Percentiles rank a stretch among this genome's conserved stretches.
Conservation (phyloP, 2,329 filamentous ascomycete species). For the Orbilia javanica region DNA sequence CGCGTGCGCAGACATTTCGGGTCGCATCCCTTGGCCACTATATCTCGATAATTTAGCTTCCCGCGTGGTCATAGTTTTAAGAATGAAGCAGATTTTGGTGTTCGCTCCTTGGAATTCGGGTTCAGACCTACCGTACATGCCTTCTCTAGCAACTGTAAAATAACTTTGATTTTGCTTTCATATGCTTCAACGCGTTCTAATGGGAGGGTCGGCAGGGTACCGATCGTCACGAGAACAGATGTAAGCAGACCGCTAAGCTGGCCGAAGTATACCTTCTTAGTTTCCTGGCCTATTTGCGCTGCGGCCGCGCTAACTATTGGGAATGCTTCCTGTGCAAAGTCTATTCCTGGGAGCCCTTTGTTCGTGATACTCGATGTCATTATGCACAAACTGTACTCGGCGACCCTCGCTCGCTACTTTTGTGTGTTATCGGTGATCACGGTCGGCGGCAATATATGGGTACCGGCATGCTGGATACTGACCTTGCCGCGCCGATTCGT, state of each 20-base stretch:
- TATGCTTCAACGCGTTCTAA: background rate
- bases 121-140: slow-evolving; percentile 40
- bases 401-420: too few species aligned
- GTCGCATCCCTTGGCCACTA: slow-evolving; percentile 29
- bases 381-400: too few species aligned
- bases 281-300: slow-evolving; percentile 1
- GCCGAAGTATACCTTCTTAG: slow-evolving; percentile 13
- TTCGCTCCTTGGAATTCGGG: too few species aligned
- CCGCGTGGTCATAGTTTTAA: too few species aligned
- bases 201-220: slow-evolving; percentile 4
- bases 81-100: too few species aligned
- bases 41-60: background rate
- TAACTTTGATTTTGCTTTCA: slow-evolving; percentile 16
- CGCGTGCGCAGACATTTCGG: too few species aligned
- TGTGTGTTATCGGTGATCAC: too few species aligned
- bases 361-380: too few species aligned
- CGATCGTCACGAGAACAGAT: background rate
- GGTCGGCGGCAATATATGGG: too few species aligned
- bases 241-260: slow-evolving; percentile 14
- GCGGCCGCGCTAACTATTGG: slow-evolving; percentile 8
- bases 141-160: slow-evolving; percentile 23
- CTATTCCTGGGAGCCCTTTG: too few species aligned
- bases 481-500: too few species aligned
- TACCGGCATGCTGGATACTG: too few species aligned
- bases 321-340: slow-evolving; percentile 31